Conservation (phyloP, 371 early-diverging fungal species). For the Mortierella sp. region DNA sequence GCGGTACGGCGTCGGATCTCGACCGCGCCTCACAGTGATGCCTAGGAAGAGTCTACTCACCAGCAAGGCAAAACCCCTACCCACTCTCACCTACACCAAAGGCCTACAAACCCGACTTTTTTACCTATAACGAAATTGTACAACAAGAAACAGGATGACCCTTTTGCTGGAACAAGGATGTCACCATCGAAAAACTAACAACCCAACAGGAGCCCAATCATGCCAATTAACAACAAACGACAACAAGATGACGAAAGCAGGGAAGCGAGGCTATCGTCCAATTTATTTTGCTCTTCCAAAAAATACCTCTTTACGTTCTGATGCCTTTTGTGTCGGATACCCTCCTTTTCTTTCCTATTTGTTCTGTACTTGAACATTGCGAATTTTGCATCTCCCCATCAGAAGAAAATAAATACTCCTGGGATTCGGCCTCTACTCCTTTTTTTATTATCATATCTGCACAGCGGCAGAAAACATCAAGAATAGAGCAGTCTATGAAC, state of each 20-base stretch:
- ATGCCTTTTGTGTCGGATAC: neutral
- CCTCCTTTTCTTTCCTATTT: neutral
- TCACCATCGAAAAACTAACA: neutral
- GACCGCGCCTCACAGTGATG: neutral
- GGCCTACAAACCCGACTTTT: neutral
- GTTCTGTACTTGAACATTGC: neutral
- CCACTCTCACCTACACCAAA: neutral
- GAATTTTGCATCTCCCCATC: neutral
- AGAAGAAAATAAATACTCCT: neutral
- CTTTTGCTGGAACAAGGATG: neutral
- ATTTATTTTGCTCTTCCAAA: neutral
- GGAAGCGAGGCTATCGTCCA: neutral
- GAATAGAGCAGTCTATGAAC: neutral
- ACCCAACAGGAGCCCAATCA: neutral
- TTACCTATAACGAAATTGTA: too few species aligned
- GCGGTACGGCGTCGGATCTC: conserved; percentile 9
- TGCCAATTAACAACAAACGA: neutral
- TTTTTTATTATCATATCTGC: neutral
- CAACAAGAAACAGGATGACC: neutral
- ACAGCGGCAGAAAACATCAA: neutral
- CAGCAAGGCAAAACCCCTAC: neutral
- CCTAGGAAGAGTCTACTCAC: neutral
- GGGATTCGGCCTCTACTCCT: neutral
- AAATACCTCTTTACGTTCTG: neutral
- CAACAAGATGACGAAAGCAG: neutral